Conservation (phyloP, 495 filamentous ascomycete genomes). For the Aspergillus kassunensis region DNA sequence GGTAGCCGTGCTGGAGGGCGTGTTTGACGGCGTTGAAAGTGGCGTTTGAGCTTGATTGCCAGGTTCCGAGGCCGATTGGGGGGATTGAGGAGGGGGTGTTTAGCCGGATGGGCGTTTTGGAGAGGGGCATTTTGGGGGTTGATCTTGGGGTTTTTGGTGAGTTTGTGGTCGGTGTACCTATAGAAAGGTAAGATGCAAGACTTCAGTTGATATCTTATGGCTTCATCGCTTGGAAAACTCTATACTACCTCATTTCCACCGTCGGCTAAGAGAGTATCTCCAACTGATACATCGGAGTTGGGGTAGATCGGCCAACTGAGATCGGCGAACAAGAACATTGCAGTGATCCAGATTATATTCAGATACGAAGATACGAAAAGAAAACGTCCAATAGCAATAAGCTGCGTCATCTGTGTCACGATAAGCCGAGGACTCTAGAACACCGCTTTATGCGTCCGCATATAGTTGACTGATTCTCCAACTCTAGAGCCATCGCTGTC, state of each 20-base stretch:
- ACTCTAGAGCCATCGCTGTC: too few species aligned
- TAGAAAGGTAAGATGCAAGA: not conserved
- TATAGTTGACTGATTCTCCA: too few species aligned
- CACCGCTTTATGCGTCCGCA: too few species aligned
- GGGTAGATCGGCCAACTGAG: not conserved
- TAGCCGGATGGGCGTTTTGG: not conserved
- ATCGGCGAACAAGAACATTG: not conserved
- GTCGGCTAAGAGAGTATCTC: too few species aligned
- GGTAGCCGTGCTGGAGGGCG: conserved; percentile 5
- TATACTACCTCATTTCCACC: too few species aligned
- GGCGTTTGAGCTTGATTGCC: conserved; percentile 7
- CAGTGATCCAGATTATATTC: too few species aligned
- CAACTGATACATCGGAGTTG: not conserved
- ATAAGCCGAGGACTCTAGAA: conserved; percentile 5
- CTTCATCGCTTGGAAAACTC: not conserved
- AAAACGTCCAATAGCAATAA: not conserved
- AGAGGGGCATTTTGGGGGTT: not conserved
- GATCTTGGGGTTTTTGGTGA: not conserved
- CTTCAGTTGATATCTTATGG: not conserved
- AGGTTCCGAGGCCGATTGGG: conserved; percentile 7
- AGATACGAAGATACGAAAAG: too few species aligned
- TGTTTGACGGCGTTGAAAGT: conserved; percentile 3
- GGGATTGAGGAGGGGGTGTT: not conserved
- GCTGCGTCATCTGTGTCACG: not conserved
- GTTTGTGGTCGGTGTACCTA: too few species aligned